Percentiles rank a stretch among this genome's conserved stretches.
Conservation (phyloP, 768 basidiomycete species). For the Hortiboletus campestris region DNA sequence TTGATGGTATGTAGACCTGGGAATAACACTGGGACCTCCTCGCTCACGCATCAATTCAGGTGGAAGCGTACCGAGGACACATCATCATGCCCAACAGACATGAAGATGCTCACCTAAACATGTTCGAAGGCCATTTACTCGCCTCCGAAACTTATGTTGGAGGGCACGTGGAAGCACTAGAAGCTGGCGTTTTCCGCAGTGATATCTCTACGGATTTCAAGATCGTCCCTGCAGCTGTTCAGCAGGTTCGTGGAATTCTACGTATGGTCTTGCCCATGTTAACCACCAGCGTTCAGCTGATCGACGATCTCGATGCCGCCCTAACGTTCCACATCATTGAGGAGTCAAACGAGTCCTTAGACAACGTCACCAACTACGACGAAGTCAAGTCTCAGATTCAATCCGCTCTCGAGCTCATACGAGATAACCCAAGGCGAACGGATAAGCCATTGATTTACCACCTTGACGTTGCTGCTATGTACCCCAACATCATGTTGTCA, state of each 20-base stretch:
- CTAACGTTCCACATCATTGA: slow-evolving; percentile 84
- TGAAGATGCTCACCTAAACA: slow-evolving; percentile 87
- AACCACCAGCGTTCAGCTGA: slow-evolving; percentile 54
- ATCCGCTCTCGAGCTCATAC: slow-evolving; percentile 78
- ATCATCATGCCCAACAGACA: slow-evolving; percentile 99
- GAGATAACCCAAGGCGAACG: slow-evolving; percentile 82
- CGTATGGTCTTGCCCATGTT: neutral
- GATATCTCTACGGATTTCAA: slow-evolving; percentile 96
- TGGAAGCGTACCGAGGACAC: slow-evolving; percentile 87
- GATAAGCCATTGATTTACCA: slow-evolving; percentile 98
- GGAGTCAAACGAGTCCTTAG: slow-evolving; percentile 77
- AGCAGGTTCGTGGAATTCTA: slow-evolving; percentile 56
- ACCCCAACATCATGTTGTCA: slow-evolving; percentile 99
- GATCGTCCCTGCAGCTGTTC: slow-evolving; percentile 81
- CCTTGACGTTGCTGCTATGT: slow-evolving; percentile 99
- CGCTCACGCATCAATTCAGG: slow-evolving; percentile 48
- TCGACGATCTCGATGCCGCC: slow-evolving; percentile 91
- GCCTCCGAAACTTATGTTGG: slow-evolving; percentile 98
- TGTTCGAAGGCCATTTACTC: slow-evolving; percentile 95
- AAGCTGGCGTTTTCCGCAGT: slow-evolving; percentile 96
- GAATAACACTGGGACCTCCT: neutral
- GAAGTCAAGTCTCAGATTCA: slow-evolving; percentile 83
- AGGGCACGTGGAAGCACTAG: slow-evolving; percentile 96
- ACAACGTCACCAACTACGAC: slow-evolving; percentile 91
- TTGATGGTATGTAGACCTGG: slow-evolving; percentile 71